Evolutionary conservation across 768 basidiomycete species (phyloP).

Genomic region (Mycena epipterygia): DNA sequence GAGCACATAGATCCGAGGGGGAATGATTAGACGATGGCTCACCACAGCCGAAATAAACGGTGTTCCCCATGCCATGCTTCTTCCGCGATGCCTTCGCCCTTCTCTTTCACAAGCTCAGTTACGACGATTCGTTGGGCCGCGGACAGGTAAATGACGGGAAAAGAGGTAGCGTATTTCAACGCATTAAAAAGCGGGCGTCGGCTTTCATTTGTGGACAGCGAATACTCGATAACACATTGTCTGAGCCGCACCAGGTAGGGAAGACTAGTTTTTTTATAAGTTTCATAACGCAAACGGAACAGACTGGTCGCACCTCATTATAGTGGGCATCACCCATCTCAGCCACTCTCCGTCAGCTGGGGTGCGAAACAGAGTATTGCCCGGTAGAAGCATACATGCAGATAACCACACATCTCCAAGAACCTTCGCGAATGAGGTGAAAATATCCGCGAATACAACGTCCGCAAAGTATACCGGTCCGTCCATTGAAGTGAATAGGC

Average conservation of each 20-base stretch:
- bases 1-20: background rate
- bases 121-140: constrained; percentile 87
- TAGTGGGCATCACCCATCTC: constrained; percentile 82
- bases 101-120: constrained; percentile 66
- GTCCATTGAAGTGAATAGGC: constrained; percentile 73
- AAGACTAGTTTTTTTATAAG: constrained; percentile 61
- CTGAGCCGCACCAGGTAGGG: constrained; percentile 93
- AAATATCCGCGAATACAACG: constrained; percentile 93
- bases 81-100: constrained; percentile 57
- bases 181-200: constrained; percentile 90
- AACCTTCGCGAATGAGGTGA: constrained; percentile 98
- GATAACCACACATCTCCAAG: constrained; percentile 95
- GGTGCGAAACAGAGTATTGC: constrained; percentile 78
- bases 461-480: constrained; percentile 88
- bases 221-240: constrained; percentile 94
- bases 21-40: constrained; percentile 42
- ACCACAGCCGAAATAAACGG: constrained; percentile 89
- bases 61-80: constrained; percentile 82
- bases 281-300: background rate
- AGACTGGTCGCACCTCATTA: constrained; percentile 82
- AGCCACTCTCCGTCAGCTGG: constrained; percentile 74
- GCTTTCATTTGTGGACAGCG: constrained; percentile 69
- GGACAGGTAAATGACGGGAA: constrained; percentile 95
- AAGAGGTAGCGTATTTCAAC: constrained; percentile 95
- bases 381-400: constrained; percentile 86